These are phyloP conservation scores for Xylaria sp. DNA, from an alignment of 2,329 filamentous ascomycete species.

Conservation along the genomic window DNA sequence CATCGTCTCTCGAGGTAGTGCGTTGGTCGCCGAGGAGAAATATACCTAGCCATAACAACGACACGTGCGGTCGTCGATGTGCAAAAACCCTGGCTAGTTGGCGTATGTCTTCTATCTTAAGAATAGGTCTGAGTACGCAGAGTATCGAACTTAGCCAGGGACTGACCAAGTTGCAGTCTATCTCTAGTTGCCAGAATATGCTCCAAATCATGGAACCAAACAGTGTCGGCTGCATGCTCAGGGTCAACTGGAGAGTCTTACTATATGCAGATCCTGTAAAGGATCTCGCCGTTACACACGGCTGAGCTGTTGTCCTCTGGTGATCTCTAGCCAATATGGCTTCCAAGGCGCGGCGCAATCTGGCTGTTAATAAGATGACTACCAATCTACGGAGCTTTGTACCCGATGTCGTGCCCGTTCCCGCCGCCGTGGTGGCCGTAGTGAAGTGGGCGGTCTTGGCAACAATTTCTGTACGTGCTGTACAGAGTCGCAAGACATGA, in stretches of 20 bases:
- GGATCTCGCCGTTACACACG: constrained; percentile 17
- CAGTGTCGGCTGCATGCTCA: constrained; percentile 10
- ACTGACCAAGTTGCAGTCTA: constrained; percentile 17
- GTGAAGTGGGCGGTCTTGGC: constrained; percentile 14
- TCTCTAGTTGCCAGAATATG: constrained; percentile 18
- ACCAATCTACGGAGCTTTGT: constrained; percentile 13
- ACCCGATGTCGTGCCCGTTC: constrained; percentile 15
- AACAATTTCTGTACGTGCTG: constrained; percentile 18
- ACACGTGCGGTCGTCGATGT: constrained; percentile 16
- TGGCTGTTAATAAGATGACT: constrained; percentile 17
- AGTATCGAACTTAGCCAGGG: constrained; percentile 14
- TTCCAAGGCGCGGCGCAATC: constrained; percentile 12
- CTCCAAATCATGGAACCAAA: constrained; percentile 16
- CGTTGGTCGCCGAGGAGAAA: constrained; percentile 13
- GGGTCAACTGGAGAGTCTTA: constrained; percentile 15
- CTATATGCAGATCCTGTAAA: constrained; percentile 19
- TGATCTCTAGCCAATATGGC: constrained; percentile 17
- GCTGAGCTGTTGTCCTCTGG: constrained; percentile 13
- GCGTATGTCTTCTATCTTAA: constrained; percentile 18
- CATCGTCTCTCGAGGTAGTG: constrained; percentile 11
- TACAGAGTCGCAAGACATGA: constrained; percentile 15
- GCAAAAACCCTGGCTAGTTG: constrained; percentile 16
- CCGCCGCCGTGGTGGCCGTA: constrained; percentile 12
- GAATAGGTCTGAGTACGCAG: constrained; percentile 14
- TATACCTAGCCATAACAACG: constrained; percentile 14